phyloP scores from a whole-genome alignment of 2,329 filamentous ascomycete genomes.

The Elsinoe arachidis region DNA sequence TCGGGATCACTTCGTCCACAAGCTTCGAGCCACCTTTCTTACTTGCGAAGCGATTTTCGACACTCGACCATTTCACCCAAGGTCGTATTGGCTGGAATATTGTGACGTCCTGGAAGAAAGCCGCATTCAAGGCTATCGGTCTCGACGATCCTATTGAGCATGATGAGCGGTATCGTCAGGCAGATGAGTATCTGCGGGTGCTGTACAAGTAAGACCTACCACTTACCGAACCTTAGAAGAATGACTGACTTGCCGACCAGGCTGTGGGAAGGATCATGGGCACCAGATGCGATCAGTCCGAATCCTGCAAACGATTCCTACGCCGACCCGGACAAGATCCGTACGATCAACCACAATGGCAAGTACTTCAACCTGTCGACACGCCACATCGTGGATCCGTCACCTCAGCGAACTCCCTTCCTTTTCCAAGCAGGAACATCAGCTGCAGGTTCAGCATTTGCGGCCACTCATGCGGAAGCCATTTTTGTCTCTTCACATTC shows the following conservation, averaged over 20 bases:
- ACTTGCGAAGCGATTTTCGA: constrained; percentile 54
- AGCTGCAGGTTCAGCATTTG: constrained; percentile 48
- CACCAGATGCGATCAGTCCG: constrained; percentile 47
- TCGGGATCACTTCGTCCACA: constrained; percentile 55
- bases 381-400: constrained; percentile 36
- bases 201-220: constrained; percentile 44
- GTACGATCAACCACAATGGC: constrained; percentile 52
- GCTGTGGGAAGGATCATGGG: constrained; percentile 47
- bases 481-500: constrained; percentile 52
- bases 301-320: constrained; percentile 49
- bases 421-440: constrained; percentile 51
- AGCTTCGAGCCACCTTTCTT: constrained; percentile 56
- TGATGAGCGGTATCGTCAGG: constrained; percentile 52
- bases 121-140: constrained; percentile 55
- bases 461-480: constrained; percentile 50
- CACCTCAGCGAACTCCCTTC: constrained; percentile 33
- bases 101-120: constrained; percentile 55
- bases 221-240: constrained; percentile 21
- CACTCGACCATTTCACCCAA: constrained; percentile 52
- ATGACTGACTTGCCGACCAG: neutral
- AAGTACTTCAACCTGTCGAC: constrained; percentile 44
- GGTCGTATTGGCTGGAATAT: constrained; percentile 60
- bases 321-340: constrained; percentile 50
- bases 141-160: constrained; percentile 50
- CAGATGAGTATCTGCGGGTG: constrained; percentile 53